Evolutionary conservation across 192 early-diverging fungal species (phyloP).

Genomic region (Backusella parvicylindrica): DNA sequence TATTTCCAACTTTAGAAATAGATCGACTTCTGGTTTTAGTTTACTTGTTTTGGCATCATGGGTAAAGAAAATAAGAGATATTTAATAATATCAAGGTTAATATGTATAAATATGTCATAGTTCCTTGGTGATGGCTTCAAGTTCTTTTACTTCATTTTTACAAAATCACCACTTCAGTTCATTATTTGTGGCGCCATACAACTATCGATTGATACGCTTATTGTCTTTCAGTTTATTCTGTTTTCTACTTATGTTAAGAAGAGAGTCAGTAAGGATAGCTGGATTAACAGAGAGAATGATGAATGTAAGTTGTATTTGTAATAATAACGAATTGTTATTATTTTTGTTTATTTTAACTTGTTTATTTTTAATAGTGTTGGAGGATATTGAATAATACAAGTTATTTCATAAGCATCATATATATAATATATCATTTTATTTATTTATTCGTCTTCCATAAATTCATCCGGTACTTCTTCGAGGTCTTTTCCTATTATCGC

Average conservation of each 20-base stretch:
- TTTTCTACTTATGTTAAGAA: conserved; percentile 32
- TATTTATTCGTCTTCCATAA: neutral
- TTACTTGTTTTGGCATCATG: conserved; percentile 28
- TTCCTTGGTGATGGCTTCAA: conserved; percentile 57
- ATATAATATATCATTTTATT: neutral
- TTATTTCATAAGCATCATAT: neutral
- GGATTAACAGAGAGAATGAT: neutral
- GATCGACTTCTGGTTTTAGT: conserved; percentile 51
- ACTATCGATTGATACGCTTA: conserved; percentile 45
- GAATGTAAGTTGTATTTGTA: neutral
- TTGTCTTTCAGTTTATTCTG: conserved; percentile 46
- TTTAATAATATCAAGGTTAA: no score
- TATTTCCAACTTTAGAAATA: conserved; percentile 39
- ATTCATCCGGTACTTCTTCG: conserved; percentile 23
- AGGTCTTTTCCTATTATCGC: conserved; percentile 6
- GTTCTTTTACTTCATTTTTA: conserved; percentile 53
- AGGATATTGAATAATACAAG: neutral
- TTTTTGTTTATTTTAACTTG: neutral
- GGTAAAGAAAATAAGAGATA: no score
- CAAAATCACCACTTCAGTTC: conserved; percentile 48
- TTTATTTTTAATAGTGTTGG: neutral
- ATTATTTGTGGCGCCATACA: conserved; percentile 56
- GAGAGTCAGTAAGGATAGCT: neutral
- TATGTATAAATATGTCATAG: conserved; percentile 12
- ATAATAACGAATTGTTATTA: neutral